Conservation (phyloP, 164 flowering plant genomes). For the Stephania cephalantha region DNA sequence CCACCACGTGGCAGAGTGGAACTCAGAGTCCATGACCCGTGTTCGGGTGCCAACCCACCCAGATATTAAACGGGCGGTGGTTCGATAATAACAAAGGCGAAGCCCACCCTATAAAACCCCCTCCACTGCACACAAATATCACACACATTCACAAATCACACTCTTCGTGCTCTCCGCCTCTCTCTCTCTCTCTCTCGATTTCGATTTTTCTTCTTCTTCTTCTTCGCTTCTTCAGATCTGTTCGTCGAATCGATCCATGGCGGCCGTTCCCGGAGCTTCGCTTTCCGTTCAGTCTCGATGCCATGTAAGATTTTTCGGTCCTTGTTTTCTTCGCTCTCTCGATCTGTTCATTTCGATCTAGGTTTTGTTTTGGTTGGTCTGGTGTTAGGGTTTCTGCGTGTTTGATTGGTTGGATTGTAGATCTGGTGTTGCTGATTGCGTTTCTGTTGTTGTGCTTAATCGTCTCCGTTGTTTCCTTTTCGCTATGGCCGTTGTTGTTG, state of each 20-base stretch:
- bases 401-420: neutral
- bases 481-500: neutral
- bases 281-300: slow-evolving; percentile 19
- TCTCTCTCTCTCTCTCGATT: neutral
- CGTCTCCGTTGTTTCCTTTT: neutral
- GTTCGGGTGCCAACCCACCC: neutral
- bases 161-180: slow-evolving; percentile 28
- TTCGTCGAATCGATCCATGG: slow-evolving; percentile 22
- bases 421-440: neutral
- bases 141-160: slow-evolving; percentile 11
- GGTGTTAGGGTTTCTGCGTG: neutral
- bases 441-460: neutral
- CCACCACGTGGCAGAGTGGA: too few species aligned
- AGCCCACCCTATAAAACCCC: neutral
- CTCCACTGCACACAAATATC: neutral
- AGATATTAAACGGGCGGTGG: neutral
- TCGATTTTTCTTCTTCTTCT: neutral
- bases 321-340: too few species aligned
- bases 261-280: slow-evolving; percentile 26
- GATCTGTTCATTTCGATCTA: neutral
- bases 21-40: neutral
- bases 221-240: neutral
- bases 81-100: slow-evolving; percentile 10
- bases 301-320: slow-evolving; percentile 11
- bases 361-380: neutral